These are phyloP conservation scores for Malus orientalis DNA, from an alignment of 306 rosid species.

Conservation along the genomic window DNA sequence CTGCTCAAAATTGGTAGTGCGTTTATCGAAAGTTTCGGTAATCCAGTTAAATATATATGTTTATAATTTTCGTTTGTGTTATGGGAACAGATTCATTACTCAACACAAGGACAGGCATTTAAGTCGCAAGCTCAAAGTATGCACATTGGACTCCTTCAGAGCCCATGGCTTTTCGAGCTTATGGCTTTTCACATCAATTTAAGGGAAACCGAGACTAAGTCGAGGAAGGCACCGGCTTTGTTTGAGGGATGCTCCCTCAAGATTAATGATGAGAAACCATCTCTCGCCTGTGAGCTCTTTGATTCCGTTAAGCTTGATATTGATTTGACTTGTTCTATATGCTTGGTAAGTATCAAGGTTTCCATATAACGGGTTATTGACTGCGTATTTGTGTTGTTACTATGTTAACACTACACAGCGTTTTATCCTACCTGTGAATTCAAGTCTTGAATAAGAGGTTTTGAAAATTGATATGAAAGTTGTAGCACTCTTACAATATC, in stretches of 20 bases:
- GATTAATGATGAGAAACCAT: constrained; percentile 66
- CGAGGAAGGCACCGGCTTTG: constrained; percentile 30
- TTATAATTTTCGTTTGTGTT: not conserved
- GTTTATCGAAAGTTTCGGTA: not conserved
- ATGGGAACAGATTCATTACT: constrained; percentile 65
- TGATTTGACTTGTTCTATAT: constrained; percentile 87
- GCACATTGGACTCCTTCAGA: constrained; percentile 87
- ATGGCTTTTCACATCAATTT: constrained; percentile 88
- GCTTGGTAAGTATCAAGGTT: constrained; percentile 61
- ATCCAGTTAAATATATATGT: not conserved
- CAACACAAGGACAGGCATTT: constrained; percentile 88
- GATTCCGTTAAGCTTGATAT: constrained; percentile 75
- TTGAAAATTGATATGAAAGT: not conserved
- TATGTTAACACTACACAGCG: not conserved
- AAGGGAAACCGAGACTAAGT: constrained; percentile 48
- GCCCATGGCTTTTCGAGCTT: constrained; percentile 94
- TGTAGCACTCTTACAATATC: not conserved
- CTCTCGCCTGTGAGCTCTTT: constrained; percentile 72
- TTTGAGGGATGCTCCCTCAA: constrained; percentile 68
- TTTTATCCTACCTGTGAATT: not conserved
- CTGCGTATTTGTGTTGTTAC: not conserved
- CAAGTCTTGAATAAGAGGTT: not conserved
- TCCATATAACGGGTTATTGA: not conserved
- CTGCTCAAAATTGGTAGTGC: not conserved
- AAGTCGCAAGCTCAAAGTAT: constrained; percentile 73